Base-by-base conservation (phyloP, 805 yeast genomes). In the Naumovozyma castellii region DNA sequence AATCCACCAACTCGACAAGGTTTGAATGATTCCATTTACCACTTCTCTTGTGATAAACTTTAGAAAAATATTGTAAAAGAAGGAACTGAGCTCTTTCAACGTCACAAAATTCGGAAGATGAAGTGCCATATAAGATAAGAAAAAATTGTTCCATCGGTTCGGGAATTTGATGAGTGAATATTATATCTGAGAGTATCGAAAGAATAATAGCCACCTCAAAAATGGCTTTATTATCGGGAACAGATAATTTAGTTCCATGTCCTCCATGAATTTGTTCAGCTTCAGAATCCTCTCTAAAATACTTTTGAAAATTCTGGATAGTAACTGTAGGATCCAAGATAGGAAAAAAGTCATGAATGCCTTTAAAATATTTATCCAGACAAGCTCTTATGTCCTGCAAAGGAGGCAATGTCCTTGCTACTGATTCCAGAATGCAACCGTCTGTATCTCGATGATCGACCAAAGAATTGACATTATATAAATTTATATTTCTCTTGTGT, bases 51-150 rank as follows among this genome's bases (percentile, higher is more conserved):
- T 42, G 34, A 34, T 38, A 40, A 3, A 45, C 36, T 33, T 45
- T 42, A 36, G 42, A 44, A 18, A 59, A 35, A 31, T 46, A 49
- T 18, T 45, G 43, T 10, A 60, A 39, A 17, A 56, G 37, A 6
- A 57, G 34, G 39, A 54, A 59, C 28, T 61, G 65, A 1, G 54
- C 50, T 34, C 52, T 49, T 30, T 60, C 64, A 6, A 58, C 36
- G 27, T 40, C 53, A 44, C 43, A 52, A 10, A 49, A 41, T 29
- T 50, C 51, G 8, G 54, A 45, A 10, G 49, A 47, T n/a, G 45
- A 36, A 2, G 46, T 42, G 2, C 59, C 54, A 13, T 37, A 42
- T 17, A 57, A 31, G 19, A 49, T 43, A 3, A 47, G 41, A 18
- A 53, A 43, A 19, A 53, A 51, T 12, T 35, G 34, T 13, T 43